Base-by-base conservation (phyloP, 2,329 filamentous ascomycete species). In the Calonectria honghensis region DNA sequence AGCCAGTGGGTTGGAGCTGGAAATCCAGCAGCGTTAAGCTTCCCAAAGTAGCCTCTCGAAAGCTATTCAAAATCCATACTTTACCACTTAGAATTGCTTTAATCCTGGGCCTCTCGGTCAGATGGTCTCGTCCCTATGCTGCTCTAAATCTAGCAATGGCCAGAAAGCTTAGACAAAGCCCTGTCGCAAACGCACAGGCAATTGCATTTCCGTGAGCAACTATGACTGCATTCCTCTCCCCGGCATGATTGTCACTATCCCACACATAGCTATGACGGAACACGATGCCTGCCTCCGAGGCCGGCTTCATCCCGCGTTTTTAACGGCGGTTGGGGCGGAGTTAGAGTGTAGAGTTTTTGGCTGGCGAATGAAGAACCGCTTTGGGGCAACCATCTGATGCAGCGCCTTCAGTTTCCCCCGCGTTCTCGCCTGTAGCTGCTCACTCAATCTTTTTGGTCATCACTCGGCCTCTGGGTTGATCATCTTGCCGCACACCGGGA, bases 351-450 rank as follows among this genome's bases (percentile, higher is more conserved):
- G 54, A 63, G 29, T 18, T 66, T 73, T 74, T 51, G 41, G 54
- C 64, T 52, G 69, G 51, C 75, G 77, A 80, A 80, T 79, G 72
- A 76, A 71, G 68, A 50, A 54, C 63, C 71, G 68, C 73, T 68
- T 71, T 72, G 20, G 27, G 32, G 63, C 61, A 73, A 41, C 70
- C 72, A 70, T 74, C 54, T 35, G 24, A 68, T 75, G 64, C 66
- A 67, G 57, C 32, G 65, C 24, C 45, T 59, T 35, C 72, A 65
- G 29, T 48, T 67, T 51, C 63, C 41, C 52, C 64, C 37, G 37
- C 69, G 14, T 51, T 41, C 39, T 51, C 24, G 37, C 69, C 37
- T 65, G 59, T 13, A 48, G 52, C 37, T 61, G 41, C 45, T 54
- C 63, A 72, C 63, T 67, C 52, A 65, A 73, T 69, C 37, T 29